Evolutionary conservation across 208 protist species (phyloP).

Genomic region (Balamuthia mandrillaris): DNA sequence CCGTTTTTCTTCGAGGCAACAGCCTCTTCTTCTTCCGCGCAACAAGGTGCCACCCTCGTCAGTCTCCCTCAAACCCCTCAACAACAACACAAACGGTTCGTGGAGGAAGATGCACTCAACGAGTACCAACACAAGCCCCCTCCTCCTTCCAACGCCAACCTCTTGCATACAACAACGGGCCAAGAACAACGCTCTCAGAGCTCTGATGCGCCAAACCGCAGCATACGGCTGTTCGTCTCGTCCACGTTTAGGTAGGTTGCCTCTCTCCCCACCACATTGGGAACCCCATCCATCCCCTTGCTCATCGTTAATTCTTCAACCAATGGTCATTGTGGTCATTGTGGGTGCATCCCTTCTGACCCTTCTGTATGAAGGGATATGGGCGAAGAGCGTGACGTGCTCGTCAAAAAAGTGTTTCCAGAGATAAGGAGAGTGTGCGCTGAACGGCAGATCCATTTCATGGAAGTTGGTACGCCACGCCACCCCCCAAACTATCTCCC

Average conservation of each 20-base stretch:
- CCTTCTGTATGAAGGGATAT: not conserved
- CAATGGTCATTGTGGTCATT: not conserved
- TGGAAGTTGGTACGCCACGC: slow-evolving; percentile 2
- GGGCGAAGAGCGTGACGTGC: slow-evolving; percentile 18
- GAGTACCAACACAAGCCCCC: slow-evolving; percentile 8
- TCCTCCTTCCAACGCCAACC: not conserved
- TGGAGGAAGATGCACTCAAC: not conserved
- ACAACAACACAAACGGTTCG: no score
- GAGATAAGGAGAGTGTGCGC: slow-evolving; percentile 17
- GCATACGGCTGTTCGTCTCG: slow-evolving; percentile 12
- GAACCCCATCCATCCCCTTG: no score
- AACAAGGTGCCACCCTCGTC: not conserved
- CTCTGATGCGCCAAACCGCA: not conserved
- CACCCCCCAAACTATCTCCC: no score
- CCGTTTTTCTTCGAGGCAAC: no score
- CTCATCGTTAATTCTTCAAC: no score
- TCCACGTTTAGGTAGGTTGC: not conserved
- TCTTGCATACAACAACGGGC: not conserved
- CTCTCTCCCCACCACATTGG: no score
- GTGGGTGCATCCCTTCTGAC: not conserved
- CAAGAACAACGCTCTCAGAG: not conserved
- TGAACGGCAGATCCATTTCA: slow-evolving; percentile 3
- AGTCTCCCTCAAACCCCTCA: no score
- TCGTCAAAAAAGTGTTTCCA: slow-evolving; percentile 40
- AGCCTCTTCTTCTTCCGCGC: not conserved